phyloP scores from a whole-genome alignment of 1,284 basidiomycete species.

The Athelia psychrophila region DNA sequence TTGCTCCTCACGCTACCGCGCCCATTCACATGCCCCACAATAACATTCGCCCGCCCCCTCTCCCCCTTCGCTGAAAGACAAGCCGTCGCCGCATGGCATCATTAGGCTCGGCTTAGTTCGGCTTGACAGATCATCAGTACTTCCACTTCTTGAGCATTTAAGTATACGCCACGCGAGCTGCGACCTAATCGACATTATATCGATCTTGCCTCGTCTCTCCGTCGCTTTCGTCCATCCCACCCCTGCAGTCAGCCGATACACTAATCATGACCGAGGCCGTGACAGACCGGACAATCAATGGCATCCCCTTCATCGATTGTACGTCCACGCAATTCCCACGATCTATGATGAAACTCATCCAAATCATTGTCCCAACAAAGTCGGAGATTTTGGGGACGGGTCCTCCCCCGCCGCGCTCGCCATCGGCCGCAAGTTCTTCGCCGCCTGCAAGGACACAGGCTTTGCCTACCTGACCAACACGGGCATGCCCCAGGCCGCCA shows the following conservation, averaged over 20 bases:
- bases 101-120: too few relatives aligned
- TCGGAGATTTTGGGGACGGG: not conserved
- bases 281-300: not conserved
- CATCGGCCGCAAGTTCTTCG: not conserved
- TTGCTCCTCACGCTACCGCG: too few relatives aligned
- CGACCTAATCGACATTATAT: too few relatives aligned
- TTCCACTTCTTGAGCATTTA: too few relatives aligned
- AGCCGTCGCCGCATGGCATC: too few relatives aligned
- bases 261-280: too few relatives aligned
- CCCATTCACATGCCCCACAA: constrained; percentile 17
- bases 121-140: too few relatives aligned
- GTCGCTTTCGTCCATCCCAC: too few relatives aligned
- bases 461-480: constrained; percentile 34
- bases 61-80: constrained; percentile 31
- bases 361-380: not conserved
- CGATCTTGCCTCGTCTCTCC: too few relatives aligned
- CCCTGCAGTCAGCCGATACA: too few relatives aligned
- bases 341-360: too few relatives aligned
- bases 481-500: constrained; percentile 26
- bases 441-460: constrained; percentile 21
- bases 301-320: not conserved
- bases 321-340: not conserved
- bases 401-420: not conserved
- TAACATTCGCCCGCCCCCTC: constrained; percentile 12
- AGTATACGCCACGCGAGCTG: too few relatives aligned